These are phyloP conservation scores for Eutrema yunnanense DNA, from an alignment of 345 rosid genomes.

Conservation along the genomic window DNA sequence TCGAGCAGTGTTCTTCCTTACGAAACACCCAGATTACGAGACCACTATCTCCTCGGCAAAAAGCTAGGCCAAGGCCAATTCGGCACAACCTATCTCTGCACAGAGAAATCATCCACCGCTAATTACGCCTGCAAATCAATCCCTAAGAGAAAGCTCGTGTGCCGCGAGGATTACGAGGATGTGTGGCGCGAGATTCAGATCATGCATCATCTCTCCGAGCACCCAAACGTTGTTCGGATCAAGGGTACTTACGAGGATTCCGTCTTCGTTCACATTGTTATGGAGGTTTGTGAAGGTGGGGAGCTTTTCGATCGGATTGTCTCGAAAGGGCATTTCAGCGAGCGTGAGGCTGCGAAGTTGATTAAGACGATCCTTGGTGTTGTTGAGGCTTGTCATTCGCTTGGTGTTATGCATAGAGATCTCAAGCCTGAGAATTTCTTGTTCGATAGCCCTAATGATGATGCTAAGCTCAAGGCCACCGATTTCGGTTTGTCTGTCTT, in stretches of 20 bases:
- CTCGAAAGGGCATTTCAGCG: slow-evolving; percentile 87
- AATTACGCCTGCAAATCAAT: slow-evolving; percentile 88
- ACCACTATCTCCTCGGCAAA: slow-evolving; percentile 72
- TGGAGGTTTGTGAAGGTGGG: slow-evolving; percentile 96
- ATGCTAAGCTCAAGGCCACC: slow-evolving; percentile 80
- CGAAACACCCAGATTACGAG: slow-evolving; percentile 74
- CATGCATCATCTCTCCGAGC: slow-evolving; percentile 95
- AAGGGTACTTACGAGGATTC: slow-evolving; percentile 87
- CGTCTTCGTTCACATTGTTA: slow-evolving; percentile 88
- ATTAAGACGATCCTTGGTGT: slow-evolving; percentile 84
- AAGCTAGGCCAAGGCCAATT: slow-evolving; percentile 96
- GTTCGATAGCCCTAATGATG: slow-evolving; percentile 64
- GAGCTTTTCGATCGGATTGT: slow-evolving; percentile 96
- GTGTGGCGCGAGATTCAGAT: slow-evolving; percentile 99
- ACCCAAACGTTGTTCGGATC: slow-evolving; percentile 73
- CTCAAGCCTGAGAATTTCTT: slow-evolving; percentile 98
- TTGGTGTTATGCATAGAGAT: slow-evolving; percentile 98
- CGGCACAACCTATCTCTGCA: slow-evolving; percentile 81
- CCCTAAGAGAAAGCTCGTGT: slow-evolving; percentile 81
- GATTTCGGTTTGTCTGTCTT: slow-evolving; percentile 92
- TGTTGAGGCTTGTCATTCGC: slow-evolving; percentile 90
- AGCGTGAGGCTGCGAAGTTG: slow-evolving; percentile 79
- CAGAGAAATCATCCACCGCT: slow-evolving; percentile 46
- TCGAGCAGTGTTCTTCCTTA: slow-evolving; percentile 65
- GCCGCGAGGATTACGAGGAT: slow-evolving; percentile 92